Percentiles rank a stretch among this genome's conserved stretches.
These are phyloP conservation scores for Blepharisma undulans DNA, from an alignment of 169 alveolate species.

Conservation along the genomic window DNA sequence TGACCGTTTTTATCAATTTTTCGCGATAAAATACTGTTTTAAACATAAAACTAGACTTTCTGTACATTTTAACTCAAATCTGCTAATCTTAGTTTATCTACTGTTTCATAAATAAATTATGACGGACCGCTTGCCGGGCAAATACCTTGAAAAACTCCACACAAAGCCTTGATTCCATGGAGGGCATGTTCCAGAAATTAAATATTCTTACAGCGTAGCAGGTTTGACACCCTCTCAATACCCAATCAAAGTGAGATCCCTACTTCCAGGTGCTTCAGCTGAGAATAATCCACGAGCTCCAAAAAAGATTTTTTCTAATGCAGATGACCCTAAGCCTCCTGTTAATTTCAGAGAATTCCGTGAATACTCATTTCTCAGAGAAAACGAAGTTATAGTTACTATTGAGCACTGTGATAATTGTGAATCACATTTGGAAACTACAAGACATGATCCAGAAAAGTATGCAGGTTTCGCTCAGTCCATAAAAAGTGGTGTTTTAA, in stretches of 20 bases:
- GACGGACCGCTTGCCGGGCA: conserved; percentile 32
- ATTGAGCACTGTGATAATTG: conserved; percentile 69
- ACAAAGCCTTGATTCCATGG: conserved; percentile 36
- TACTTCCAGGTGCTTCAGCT: not conserved
- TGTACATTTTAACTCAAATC: no score
- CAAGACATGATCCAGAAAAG: conserved; percentile 56
- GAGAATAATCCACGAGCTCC: not conserved
- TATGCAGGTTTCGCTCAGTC: conserved; percentile 52
- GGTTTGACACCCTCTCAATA: conserved; percentile 28
- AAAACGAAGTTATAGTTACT: conserved; percentile 57
- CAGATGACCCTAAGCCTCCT: conserved; percentile 11
- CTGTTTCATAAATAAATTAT: not conserved
- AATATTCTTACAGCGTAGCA: not conserved
- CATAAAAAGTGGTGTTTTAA: conserved; percentile 44
- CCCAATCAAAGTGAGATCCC: conserved; percentile 8
- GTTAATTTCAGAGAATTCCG: conserved; percentile 41
- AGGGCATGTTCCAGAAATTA: conserved; percentile 35
- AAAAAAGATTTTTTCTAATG: not conserved
- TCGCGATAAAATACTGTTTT: no score
- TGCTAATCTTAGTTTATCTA: not conserved
- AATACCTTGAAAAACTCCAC: conserved; percentile 14
- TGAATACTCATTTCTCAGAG: conserved; percentile 59
- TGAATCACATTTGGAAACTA: conserved; percentile 50
- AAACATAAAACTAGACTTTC: no score
- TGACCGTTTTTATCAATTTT: no score